phyloP scores from a whole-genome alignment of 441 rosid species.

The Euphorbia schlechtendalii region DNA sequence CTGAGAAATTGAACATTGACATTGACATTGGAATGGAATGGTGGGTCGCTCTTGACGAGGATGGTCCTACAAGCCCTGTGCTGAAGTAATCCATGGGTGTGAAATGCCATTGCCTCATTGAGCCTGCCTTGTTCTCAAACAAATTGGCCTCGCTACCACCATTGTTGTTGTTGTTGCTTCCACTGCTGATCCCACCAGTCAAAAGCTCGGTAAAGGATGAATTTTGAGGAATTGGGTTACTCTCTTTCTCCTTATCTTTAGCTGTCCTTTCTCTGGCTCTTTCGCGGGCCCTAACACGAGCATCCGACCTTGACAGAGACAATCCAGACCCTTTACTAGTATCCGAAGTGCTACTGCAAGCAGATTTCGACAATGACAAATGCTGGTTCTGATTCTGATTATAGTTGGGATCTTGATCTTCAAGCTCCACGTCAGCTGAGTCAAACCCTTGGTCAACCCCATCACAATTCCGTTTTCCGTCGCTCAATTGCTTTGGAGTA shows the following conservation, averaged over 20 bases:
- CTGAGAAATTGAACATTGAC: slow-evolving; percentile 39
- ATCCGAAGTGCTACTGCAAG: slow-evolving; percentile 88
- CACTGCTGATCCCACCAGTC: slow-evolving; percentile 46
- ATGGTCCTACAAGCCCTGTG: slow-evolving; percentile 42
- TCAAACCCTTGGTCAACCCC: slow-evolving; percentile 43
- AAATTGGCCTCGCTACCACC: slow-evolving; percentile 25
- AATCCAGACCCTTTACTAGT: slow-evolving; percentile 83
- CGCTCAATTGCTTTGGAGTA: slow-evolving; percentile 50
- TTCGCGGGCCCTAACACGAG: slow-evolving; percentile 58
- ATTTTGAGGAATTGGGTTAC: slow-evolving; percentile 38
- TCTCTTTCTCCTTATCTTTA: slow-evolving; percentile 56
- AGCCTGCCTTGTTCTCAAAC: slow-evolving; percentile 32
- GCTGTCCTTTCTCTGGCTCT: slow-evolving; percentile 79
- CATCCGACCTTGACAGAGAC: slow-evolving; percentile 64
- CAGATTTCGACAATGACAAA: slow-evolving; percentile 64
- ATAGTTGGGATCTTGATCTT: slow-evolving; percentile 28
- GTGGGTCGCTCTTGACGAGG: slow-evolving; percentile 35
- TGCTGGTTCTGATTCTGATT: slow-evolving; percentile 50
- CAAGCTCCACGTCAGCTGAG: slow-evolving; percentile 44
- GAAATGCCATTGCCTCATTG: slow-evolving; percentile 41
- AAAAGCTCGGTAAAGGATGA: slow-evolving; percentile 81
- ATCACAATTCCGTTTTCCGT: slow-evolving; percentile 40
- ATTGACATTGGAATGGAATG: slow-evolving; percentile 34
- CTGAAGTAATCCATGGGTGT: slow-evolving; percentile 63
- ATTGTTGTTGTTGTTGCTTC: slow-evolving; percentile 18